These are phyloP conservation scores for Aspergillus ruber DNA, from an alignment of 2,329 filamentous ascomycete genomes.

Conservation along the genomic window DNA sequence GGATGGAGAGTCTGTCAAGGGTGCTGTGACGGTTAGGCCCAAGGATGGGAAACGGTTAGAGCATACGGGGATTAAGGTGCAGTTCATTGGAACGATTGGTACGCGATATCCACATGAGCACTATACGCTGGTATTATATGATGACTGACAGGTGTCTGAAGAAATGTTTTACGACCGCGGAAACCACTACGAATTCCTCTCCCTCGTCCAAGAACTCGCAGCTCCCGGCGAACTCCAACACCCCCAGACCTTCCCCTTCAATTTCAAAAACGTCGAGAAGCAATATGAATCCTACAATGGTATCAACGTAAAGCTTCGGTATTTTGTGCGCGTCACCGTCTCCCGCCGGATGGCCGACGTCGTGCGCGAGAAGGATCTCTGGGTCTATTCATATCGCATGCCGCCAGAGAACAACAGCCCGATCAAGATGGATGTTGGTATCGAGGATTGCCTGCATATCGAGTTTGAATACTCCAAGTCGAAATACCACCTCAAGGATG, in stretches of 20 bases:
- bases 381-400: constrained; percentile 98
- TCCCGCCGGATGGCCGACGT: constrained; percentile 96
- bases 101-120: constrained; percentile 18
- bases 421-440: constrained; percentile 99
- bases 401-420: constrained; percentile 96
- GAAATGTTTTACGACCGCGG: constrained; percentile 99
- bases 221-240: constrained; percentile 97
- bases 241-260: constrained; percentile 97
- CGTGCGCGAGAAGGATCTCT: constrained; percentile 97
- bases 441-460: constrained; percentile 98
- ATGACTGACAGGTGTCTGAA: constrained; percentile 29
- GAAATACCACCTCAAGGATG: constrained; percentile 98
- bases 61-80: constrained; percentile 98
- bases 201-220: constrained; percentile 90
- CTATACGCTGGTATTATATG: background rate
- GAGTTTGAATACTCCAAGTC: constrained; percentile 99
- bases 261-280: constrained; percentile 99
- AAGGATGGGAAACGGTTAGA: constrained; percentile 98
- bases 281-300: constrained; percentile 99
- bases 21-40: constrained; percentile 85
- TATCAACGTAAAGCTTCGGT: constrained; percentile 98
- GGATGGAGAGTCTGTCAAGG: constrained; percentile 97
- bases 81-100: constrained; percentile 99
- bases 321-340: constrained; percentile 95
- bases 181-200: constrained; percentile 98